These are phyloP conservation scores for Saccharomycopsis microspora DNA, from an alignment of 805 yeast genomes.

Conservation along the genomic window DNA sequence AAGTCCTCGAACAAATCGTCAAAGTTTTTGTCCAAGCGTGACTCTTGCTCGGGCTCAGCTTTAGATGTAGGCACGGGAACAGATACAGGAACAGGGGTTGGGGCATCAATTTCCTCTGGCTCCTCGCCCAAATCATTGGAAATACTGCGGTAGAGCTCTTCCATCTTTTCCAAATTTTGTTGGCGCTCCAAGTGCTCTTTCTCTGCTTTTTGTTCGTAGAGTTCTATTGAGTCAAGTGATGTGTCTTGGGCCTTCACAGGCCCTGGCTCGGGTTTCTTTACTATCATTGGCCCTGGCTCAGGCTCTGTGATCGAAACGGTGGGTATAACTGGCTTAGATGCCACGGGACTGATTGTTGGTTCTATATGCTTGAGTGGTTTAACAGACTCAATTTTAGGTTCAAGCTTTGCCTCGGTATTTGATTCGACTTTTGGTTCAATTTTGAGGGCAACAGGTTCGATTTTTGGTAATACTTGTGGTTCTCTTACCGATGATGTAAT, in stretches of 20 bases:
- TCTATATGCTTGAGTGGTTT: too few relatives aligned
- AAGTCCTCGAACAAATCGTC: constrained; percentile 16
- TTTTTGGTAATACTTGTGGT: too few relatives aligned
- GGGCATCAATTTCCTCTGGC: background rate
- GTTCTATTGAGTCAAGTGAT: constrained; percentile 7
- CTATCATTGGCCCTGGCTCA: background rate
- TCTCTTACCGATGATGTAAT: too few relatives aligned
- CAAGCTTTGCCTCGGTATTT: background rate
- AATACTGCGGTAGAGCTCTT: constrained; percentile 7
- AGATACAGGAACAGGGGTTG: background rate
- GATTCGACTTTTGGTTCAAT: background rate
- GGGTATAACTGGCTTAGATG: too few relatives aligned
- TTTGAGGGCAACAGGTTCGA: too few relatives aligned
- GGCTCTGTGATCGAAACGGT: background rate
- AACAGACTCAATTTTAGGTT: background rate
- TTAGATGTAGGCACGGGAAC: background rate
- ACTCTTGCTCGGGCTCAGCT: background rate
- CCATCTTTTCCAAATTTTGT: constrained; percentile 10
- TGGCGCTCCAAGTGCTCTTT: constrained; percentile 9
- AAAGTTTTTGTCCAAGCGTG: constrained; percentile 13
- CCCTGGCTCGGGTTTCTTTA: background rate
- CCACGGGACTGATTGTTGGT: too few relatives aligned
- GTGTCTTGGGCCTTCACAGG: background rate
- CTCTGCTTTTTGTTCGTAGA: constrained; percentile 4
- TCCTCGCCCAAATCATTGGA: constrained; percentile 8